Evolutionary conservation across 2,329 filamentous ascomycete genomes (phyloP).

Genomic region (Cordyceps tenuipes): DNA sequence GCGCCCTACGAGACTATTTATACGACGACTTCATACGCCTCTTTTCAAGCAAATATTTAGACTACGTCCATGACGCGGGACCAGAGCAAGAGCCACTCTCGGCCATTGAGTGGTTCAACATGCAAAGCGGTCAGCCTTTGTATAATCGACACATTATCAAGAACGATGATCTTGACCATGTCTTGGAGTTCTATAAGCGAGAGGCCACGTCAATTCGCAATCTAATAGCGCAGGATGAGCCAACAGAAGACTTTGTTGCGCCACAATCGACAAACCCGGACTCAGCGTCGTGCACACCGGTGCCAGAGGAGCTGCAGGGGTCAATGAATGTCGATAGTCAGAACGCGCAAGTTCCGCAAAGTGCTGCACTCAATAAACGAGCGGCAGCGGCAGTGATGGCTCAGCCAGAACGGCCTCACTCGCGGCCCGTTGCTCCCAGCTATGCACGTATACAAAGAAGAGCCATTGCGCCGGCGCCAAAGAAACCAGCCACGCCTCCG

Average conservation of each 20-base stretch:
- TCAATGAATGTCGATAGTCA: neutral
- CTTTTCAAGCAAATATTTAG: slow-evolving; percentile 34
- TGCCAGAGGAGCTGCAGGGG: neutral
- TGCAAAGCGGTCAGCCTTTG: slow-evolving; percentile 19
- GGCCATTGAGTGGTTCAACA: slow-evolving; percentile 35
- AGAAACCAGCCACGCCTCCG: neutral
- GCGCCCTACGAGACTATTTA: slow-evolving; percentile 31
- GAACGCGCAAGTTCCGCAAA: neutral
- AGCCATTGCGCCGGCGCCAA: neutral
- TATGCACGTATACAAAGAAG: neutral
- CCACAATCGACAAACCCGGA: neutral
- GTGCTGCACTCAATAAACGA: neutral
- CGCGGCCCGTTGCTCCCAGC: neutral
- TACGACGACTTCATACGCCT: slow-evolving; percentile 46
- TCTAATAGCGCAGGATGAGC: neutral
- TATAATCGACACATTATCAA: slow-evolving; percentile 28
- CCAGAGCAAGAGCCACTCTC: slow-evolving; percentile 23
- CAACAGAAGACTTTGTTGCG: neutral
- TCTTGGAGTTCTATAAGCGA: slow-evolving; percentile 26
- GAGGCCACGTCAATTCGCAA: slow-evolving; percentile 18
- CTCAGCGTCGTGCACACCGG: neutral
- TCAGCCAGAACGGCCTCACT: neutral
- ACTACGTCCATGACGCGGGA: slow-evolving; percentile 28
- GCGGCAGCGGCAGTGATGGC: neutral
- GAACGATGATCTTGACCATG: slow-evolving; percentile 25